Evolutionary conservation across 768 basidiomycete species (phyloP), one percentile per base, ranked within the genome.

Genomic region (Termitomyces sp.): DNA sequence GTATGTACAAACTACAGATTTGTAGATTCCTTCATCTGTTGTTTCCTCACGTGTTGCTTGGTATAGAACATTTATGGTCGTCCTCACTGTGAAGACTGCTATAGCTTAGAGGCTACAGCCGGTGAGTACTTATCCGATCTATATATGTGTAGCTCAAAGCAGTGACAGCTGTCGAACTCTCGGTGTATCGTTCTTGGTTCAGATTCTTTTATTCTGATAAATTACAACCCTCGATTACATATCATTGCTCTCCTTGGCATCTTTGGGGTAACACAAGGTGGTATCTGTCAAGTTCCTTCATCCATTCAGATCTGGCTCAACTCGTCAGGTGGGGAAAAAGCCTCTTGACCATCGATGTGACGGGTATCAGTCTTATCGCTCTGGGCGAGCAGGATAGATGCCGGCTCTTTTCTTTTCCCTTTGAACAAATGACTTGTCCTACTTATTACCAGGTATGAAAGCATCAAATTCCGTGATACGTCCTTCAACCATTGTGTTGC

Each of bases 21-120:
- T 48, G 27, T 45, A 7, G 5, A 28, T 28, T 28, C 28, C 34
- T 19, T 4, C n/a, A 12, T 19, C 10, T 51, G 34, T 10, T 10
- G 5, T 27, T 35, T 78, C 8, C 23, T 73, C 78, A 0, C 79
- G 77, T 59, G 75, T 76, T 23, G 28, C 27, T 7, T n/a, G n/a
- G 7, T 11, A 8, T 40, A 79, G 77, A 10, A 73, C 76, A 14
- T 77, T 78, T 1, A 52, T 63, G 14, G 59, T 67, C 21, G 61
- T 81, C 5, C 69, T 82, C n/a, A 64, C 73, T 7, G 81, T 83
- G 10, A 57, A 76, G 47, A 60, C 63, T 25, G 68, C 75, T n/a
- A n/a, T n/a, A n/a, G n/a, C n/a, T n/a, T n/a, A 28, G 28, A 28
- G 28, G 28, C 28, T 28, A 28, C 3, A 7, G 28, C 8, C 28